Evolutionary conservation across 2,329 filamentous ascomycete genomes (phyloP), one percentile per base, ranked within the genome.

Genomic region (Neurospora crassa): DNA sequence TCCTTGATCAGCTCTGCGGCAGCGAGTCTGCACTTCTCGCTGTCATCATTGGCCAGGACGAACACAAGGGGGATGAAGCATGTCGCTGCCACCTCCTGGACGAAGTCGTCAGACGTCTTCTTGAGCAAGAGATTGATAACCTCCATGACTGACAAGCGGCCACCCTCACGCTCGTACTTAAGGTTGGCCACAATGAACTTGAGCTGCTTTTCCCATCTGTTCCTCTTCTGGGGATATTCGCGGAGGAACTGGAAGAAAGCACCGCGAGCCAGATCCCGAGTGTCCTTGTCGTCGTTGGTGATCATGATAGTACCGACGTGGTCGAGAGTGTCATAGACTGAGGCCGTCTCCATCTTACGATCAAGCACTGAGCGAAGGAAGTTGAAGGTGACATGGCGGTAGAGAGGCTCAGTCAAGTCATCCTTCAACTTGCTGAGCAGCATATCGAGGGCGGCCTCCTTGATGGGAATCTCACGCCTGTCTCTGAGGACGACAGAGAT

Each of bases 181-280:
- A 99, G 84, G 78, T 99, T 99, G 76, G 92, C 92, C 68, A 96
- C 88, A 68, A 99, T 85, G 79, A 98, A 99, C 71, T 87, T 89
- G 69, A 97, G 86, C 78, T 98, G 95, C 79, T 97, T 97, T 47
- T 88, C 87, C 90, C 96, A 96, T 16, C 96, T 88, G 74, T 90
- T 92, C 80, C 94, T 94, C 77, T 92, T 93, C 79, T 98, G 96
- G 0, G 96, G 95, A 78, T 97, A 99, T 70, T 97, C 94, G 75
- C 94, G 89, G 71, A 99, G 84, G 82, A 99, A 99, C 75, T 97
- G 93, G 80, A 97, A 91, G 81, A 96, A 99, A 16, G 93, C 91
- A 24, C 93, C 93, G 71, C 96, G 88, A 16, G 95, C 94, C 45
- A 97, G 85, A 79, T 97, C 93, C 69, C 96, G 89, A 2, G 95